Evolutionary conservation across 2,329 filamentous ascomycete genomes (phyloP).

Genomic region (Aureobasidium mangrovei): DNA sequence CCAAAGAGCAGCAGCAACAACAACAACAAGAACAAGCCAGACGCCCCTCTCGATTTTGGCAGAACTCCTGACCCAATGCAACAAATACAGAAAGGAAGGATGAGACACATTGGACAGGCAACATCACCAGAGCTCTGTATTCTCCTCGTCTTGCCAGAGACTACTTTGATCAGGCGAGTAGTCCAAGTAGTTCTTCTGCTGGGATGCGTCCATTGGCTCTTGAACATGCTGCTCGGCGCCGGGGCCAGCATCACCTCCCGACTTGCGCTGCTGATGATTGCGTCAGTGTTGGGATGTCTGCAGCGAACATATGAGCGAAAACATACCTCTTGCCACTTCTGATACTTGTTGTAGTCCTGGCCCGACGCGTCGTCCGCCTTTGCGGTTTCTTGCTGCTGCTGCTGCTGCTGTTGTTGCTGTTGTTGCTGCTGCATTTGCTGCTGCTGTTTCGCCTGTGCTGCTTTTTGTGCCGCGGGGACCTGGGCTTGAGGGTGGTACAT

Average conservation of each 20-base stretch:
- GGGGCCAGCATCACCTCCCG: not conserved
- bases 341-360: constrained; percentile 29
- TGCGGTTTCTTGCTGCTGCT: constrained; percentile 14
- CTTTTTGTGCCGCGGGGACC: constrained; percentile 63
- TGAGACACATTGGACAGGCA: not conserved
- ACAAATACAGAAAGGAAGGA: not conserved
- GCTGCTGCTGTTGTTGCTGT: constrained; percentile 26
- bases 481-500: constrained; percentile 97
- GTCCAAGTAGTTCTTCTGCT: constrained; percentile 25
- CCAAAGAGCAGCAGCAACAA: not conserved
- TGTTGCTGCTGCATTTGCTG: constrained; percentile 28
- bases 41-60: not conserved
- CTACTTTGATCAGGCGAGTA: constrained; percentile 23
- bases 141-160: constrained; percentile 25
- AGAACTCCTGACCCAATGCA: constrained; percentile 4
- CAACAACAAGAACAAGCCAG: not conserved
- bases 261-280: not conserved
- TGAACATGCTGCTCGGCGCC: not conserved
- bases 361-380: constrained; percentile 17
- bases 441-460: constrained; percentile 41
- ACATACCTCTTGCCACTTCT: constrained; percentile 31
- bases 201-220: not conserved
- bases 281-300: not conserved
- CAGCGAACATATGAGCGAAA: not conserved
- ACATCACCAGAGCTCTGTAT: constrained; percentile 4